Base-by-base conservation (phyloP, 169 alveolate species). In the Plasmodium reichenowi region DNA sequence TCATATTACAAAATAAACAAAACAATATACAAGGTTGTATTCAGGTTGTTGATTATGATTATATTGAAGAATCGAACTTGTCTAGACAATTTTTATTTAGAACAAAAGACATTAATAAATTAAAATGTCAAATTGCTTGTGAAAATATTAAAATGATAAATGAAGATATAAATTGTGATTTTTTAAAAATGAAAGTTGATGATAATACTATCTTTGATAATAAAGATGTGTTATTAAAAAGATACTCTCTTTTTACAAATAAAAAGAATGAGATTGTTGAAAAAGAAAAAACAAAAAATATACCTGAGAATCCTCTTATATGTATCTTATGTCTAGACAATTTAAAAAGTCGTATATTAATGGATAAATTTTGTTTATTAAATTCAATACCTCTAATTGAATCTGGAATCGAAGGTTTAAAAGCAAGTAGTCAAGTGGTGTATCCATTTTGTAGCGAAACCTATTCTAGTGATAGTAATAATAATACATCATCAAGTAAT, bases 11-110 rank as follows among this genome's bases (percentile, higher is more conserved):
- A 32, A 38, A 38, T 15, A 38, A 3, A 45, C 2, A 59, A 17
- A 38, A 59, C 6, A 10, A 26, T 9, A 32, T 20, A 45, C 54
- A 20, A 72, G 99, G 99, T 22, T 63, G 93, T 67, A 93, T 98
- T 17, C 95, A 97, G 6, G 97, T 98, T 29, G 98, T 99, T 3
- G 99, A 99, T 91, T 98, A 98, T 92, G 99, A 99, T 88, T 88
- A 96, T 62, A 98, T 98, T 70, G 99, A 98, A 93, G 96, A 97
- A 24, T 98, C 99, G 1, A 98, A 98, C 92, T 94, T 98, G 71
- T 98, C 98, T 92, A 96, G 99, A 74, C 99, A 98, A 94, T 98
- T 98, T 95, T 95, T 98, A 66, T 98, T 99, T 60, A 67, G 66
- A 38, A 10, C 73, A 3, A 68, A 67, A 32, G 90, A 80, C 29